Base-by-base conservation (phyloP, 768 basidiomycete genomes). In the Tubosaeta sp. region DNA sequence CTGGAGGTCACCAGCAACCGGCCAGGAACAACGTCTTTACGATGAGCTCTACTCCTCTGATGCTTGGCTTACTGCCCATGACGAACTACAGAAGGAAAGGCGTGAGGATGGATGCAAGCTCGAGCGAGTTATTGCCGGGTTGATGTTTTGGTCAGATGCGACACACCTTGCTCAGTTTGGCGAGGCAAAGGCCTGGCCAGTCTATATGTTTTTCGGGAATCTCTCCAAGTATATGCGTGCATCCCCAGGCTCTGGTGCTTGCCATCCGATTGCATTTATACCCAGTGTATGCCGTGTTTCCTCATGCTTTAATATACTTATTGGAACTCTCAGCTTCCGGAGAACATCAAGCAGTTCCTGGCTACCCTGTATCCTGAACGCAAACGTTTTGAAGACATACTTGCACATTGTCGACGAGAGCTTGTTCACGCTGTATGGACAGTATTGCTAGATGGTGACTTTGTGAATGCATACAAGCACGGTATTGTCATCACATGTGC, bases 1-100 rank as follows among this genome's bases (percentile, higher is more conserved):
- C 9, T 67, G 64, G 62, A 50, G 22, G 4, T 53, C 60, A 1
- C 57, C 56, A 0, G 0, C 46, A 2, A 51, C 48, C 0, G 52
- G 54, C 8, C 27, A 42, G 11, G 50, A 59, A 4, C 55, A 62
- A 29, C 44, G 53, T 0, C 16, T 67, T 0, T 61, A 62, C 12
- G 60, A 64, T 27, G 59, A 69, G 16, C 41, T 66, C 3, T 69
- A 65, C 43, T 61, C 56, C 0, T 66, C 65, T 0, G 55, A 62
- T 31, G 54, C 59, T 0, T 65, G 64, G 53, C 56, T 59, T 6
- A 16, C 38, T 1, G 64, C 61, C 5, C 62, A 68, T 7, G 39
- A 62, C 4, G 54, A 66, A 0, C 1, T 69, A 11, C 62, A 66
- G 39, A 55, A 62, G 9, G 53, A 62, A 22, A 14, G 43, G 7